Conservation (phyloP, 805 yeast genomes). For the Hanseniaspora taiwanica region DNA sequence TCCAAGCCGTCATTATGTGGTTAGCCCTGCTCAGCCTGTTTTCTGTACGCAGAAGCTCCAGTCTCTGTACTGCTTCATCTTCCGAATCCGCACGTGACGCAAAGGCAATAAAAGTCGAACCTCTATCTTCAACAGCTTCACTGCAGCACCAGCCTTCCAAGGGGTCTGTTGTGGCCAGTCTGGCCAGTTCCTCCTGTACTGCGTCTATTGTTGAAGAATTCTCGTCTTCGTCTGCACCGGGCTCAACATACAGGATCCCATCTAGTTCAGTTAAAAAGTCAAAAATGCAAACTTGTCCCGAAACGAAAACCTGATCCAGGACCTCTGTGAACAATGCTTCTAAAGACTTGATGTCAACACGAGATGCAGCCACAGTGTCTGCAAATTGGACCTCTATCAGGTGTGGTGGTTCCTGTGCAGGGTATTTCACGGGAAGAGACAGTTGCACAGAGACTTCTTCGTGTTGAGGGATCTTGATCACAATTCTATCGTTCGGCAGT, state of each 20-base stretch:
- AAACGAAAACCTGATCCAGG: constrained; percentile 36
- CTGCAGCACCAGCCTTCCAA: constrained; percentile 66
- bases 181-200: constrained; percentile 8
- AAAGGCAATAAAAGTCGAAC: constrained; percentile 73
- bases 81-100: constrained; percentile 49
- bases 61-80: constrained; percentile 46
- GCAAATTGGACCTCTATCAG: constrained; percentile 41
- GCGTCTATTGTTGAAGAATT: constrained; percentile 13
- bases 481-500: constrained; percentile 26
- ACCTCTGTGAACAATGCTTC: constrained; percentile 35
- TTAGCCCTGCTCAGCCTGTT: constrained; percentile 51
- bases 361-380: constrained; percentile 17
- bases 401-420: constrained; percentile 44
- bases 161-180: constrained; percentile 25
- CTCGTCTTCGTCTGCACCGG: constrained; percentile 10
- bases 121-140: constrained; percentile 69
- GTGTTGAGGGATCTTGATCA: constrained; percentile 48
- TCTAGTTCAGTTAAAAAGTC: constrained; percentile 63
- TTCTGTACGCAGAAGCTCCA: constrained; percentile 46
- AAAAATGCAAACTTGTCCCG: constrained; percentile 65
- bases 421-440: constrained; percentile 62
- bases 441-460: constrained; percentile 48
- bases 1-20: constrained; percentile 82
- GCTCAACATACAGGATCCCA: constrained; percentile 31
- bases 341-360: constrained; percentile 33